phyloP scores from a whole-genome alignment of 306 rosid species.

The Sechiopsis laciniata region DNA sequence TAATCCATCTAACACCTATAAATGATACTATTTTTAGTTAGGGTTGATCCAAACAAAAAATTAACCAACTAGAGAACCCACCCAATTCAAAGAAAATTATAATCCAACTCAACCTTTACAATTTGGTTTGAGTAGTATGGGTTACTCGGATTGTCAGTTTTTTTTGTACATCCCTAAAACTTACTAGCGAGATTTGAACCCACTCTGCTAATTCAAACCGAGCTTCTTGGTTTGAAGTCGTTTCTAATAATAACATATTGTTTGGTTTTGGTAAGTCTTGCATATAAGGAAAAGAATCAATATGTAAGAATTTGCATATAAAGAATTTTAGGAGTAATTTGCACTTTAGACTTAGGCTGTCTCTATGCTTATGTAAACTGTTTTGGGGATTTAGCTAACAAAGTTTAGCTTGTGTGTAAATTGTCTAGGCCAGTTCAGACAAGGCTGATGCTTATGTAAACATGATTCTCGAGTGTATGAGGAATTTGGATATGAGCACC shows the following conservation, averaged over 20 bases:
- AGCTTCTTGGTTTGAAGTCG: not conserved
- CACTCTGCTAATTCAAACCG: not conserved
- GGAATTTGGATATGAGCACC: slow-evolving; percentile 19
- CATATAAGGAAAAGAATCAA: not conserved
- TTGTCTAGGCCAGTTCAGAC: slow-evolving; percentile 23
- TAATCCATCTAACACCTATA: too few species aligned
- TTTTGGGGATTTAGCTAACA: slow-evolving; percentile 19
- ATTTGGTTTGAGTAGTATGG: too few species aligned
- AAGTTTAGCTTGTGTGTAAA: slow-evolving; percentile 19
- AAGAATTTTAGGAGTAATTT: not conserved
- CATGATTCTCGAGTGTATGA: slow-evolving; percentile 24
- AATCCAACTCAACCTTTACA: too few species aligned
- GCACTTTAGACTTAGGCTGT: not conserved
- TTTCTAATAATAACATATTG: not conserved
- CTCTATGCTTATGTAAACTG: not conserved
- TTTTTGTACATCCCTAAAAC: too few species aligned
- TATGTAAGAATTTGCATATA: not conserved
- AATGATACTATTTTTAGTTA: too few species aligned
- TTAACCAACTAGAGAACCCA: too few species aligned
- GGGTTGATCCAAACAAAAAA: too few species aligned
- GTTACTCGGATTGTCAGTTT: too few species aligned
- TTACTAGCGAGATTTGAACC: too few species aligned
- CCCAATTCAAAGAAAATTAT: too few species aligned
- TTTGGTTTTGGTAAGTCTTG: not conserved
- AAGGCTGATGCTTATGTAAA: slow-evolving; percentile 24